phyloP scores from a whole-genome alignment of 2,329 filamentous ascomycete genomes.

The Sarocladiaceae sp. region DNA sequence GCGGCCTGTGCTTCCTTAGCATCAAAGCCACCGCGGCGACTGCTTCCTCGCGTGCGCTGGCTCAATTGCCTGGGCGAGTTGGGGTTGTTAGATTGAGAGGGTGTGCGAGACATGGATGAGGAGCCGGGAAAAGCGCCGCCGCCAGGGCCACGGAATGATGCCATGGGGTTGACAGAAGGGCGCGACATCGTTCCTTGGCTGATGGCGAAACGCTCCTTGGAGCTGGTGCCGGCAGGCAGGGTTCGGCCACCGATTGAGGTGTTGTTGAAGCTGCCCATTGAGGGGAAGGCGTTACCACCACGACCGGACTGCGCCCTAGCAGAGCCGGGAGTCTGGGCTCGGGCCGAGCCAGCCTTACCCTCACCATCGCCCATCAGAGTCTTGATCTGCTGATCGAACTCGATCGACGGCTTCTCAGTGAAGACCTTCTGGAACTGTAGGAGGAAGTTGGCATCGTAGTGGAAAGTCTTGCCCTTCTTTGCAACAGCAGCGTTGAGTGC shows the following conservation, averaged over 20 bases:
- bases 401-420: slow-evolving; percentile 89
- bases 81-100: slow-evolving; percentile 54
- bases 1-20: slow-evolving; percentile 63
- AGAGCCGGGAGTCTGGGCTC: slow-evolving; percentile 49
- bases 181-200: slow-evolving; percentile 39
- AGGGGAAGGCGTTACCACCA: slow-evolving; percentile 38
- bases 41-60: slow-evolving; percentile 54
- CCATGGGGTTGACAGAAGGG: slow-evolving; percentile 33
- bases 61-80: slow-evolving; percentile 66
- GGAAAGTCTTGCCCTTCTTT: slow-evolving; percentile 77
- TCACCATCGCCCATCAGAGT: slow-evolving; percentile 74
- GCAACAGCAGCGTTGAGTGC: slow-evolving; percentile 75
- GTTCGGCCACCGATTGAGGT: slow-evolving; percentile 37
- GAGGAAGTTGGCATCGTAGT: slow-evolving; percentile 93
- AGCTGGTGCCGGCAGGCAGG: slow-evolving; percentile 70
- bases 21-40: slow-evolving; percentile 51
- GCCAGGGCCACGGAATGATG: slow-evolving; percentile 38
- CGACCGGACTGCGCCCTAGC: slow-evolving; percentile 46
- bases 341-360: slow-evolving; percentile 51
- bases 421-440: slow-evolving; percentile 95
- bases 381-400: slow-evolving; percentile 90
- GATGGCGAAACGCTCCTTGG: slow-evolving; percentile 66
- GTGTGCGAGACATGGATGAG: slow-evolving; percentile 58
- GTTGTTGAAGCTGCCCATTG: slow-evolving; percentile 66
- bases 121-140: slow-evolving; percentile 50